Evolutionary conservation across 2,329 filamentous ascomycete genomes (phyloP).

Genomic region (Alternaria sp.): DNA sequence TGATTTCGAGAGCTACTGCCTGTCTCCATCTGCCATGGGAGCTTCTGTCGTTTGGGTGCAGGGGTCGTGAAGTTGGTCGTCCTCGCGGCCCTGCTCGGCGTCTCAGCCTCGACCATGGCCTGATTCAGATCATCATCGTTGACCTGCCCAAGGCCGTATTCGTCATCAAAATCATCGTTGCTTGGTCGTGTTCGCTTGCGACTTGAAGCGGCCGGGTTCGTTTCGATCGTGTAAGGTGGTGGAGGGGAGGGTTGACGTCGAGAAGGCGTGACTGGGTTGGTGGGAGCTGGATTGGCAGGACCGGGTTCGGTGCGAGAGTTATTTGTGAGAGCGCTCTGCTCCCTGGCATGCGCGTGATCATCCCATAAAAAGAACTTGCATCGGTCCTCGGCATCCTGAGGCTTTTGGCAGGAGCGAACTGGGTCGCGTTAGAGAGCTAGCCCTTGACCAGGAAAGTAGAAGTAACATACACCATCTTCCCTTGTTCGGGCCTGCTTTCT

Average conservation of each 20-base stretch:
- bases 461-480: constrained; percentile 56
- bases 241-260: constrained; percentile 24
- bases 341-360: constrained; percentile 58
- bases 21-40: constrained; percentile 49
- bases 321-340: constrained; percentile 54
- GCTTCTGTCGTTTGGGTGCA: constrained; percentile 33
- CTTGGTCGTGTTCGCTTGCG: constrained; percentile 40
- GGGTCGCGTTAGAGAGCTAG: constrained; percentile 16
- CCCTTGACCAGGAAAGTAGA: neutral
- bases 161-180: constrained; percentile 39
- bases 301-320: constrained; percentile 57
- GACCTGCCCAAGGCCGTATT: constrained; percentile 41
- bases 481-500: constrained; percentile 63
- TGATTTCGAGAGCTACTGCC: constrained; percentile 2
- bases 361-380: constrained; percentile 67
- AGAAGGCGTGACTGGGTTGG: constrained; percentile 20
- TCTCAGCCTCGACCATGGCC: constrained; percentile 39
- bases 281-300: neutral
- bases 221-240: constrained; percentile 23
- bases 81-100: constrained; percentile 51
- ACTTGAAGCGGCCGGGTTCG: constrained; percentile 11
- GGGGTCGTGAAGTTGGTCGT: constrained; percentile 48
- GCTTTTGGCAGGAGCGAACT: constrained; percentile 64
- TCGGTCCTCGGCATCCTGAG: constrained; percentile 37
- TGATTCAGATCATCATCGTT: constrained; percentile 41